Conservation (phyloP, 495 filamentous ascomycete genomes). For the Lindgomyces ingoldianus region DNA sequence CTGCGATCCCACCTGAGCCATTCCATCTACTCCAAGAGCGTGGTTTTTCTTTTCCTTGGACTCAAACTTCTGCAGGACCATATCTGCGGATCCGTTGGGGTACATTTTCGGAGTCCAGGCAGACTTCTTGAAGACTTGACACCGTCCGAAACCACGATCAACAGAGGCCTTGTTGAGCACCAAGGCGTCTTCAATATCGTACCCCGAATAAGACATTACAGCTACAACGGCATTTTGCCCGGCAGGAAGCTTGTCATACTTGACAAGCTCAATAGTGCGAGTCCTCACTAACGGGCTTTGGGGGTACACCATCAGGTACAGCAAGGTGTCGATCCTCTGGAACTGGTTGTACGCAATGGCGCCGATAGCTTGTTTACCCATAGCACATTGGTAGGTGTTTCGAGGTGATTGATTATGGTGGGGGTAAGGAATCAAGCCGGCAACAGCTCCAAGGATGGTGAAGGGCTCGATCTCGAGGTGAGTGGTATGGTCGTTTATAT, state of each 20-base stretch:
- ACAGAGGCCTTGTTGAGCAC: constrained; percentile 94
- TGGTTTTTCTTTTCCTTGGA: constrained; percentile 64
- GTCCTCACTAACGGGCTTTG: constrained; percentile 98
- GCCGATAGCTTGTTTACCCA: constrained; percentile 99
- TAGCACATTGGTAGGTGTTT: constrained; percentile 99
- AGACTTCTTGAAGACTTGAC: constrained; percentile 79
- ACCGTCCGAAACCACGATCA: constrained; percentile 92
- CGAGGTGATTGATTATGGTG: constrained; percentile 99
- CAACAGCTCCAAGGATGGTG: constrained; percentile 95
- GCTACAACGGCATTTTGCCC: constrained; percentile 96
- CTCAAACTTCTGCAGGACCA: no score
- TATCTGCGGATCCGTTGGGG: constrained; percentile 74
- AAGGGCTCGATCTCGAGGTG: constrained; percentile 98
- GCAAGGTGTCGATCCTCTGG: constrained; percentile 87
- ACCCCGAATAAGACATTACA: constrained; percentile 98
- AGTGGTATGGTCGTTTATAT: constrained; percentile 77
- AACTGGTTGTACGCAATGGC: constrained; percentile 98
- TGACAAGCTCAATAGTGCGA: constrained; percentile 91
- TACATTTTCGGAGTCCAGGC: constrained; percentile 60
- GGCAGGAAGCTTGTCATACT: constrained; percentile 96
- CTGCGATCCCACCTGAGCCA: constrained; percentile 78
- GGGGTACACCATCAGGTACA: constrained; percentile 96
- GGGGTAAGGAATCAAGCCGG: constrained; percentile 94
- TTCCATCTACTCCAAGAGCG: constrained; percentile 79
- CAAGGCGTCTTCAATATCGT: constrained; percentile 98